phyloP scores from a whole-genome alignment of 345 rosid species.

The Dipteronia dyeriana region DNA sequence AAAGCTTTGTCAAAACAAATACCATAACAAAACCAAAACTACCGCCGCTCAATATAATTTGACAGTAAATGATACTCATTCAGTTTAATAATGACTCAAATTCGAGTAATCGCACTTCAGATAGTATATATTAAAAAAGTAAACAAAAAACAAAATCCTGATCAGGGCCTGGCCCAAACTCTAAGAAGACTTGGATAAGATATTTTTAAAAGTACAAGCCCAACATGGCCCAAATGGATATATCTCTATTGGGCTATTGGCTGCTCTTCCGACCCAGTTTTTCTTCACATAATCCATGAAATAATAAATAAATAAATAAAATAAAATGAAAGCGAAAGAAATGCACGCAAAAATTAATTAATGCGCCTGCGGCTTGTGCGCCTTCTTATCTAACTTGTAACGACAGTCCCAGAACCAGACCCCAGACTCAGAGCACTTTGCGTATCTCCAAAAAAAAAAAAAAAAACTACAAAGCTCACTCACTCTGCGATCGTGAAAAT shows the following conservation, averaged over 20 bases:
- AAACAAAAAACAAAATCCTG: too few relatives aligned
- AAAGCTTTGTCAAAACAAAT: too few relatives aligned
- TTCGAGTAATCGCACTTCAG: too few relatives aligned
- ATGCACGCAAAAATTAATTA: neutral
- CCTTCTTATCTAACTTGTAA: neutral
- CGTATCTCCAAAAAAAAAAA: neutral
- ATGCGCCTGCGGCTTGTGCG: neutral
- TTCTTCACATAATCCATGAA: neutral
- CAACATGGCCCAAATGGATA: neutral
- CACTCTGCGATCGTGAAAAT: too few relatives aligned
- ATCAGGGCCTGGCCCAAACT: too few relatives aligned
- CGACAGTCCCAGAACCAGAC: neutral
- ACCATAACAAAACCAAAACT: too few relatives aligned
- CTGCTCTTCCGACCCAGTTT: neutral
- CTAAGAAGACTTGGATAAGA: too few relatives aligned
- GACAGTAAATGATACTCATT: too few relatives aligned
- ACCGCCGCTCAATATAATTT: too few relatives aligned
- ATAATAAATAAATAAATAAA: neutral
- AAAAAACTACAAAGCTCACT: neutral
- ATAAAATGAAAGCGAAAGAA: neutral
- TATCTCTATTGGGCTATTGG: neutral
- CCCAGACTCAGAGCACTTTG: neutral
- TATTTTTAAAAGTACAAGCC: neutral
- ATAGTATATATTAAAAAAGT: too few relatives aligned
- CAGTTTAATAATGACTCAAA: too few relatives aligned